These are phyloP conservation scores for Chlamydomonas eustigma DNA, from an alignment of 139 green algal species.

Conservation along the genomic window DNA sequence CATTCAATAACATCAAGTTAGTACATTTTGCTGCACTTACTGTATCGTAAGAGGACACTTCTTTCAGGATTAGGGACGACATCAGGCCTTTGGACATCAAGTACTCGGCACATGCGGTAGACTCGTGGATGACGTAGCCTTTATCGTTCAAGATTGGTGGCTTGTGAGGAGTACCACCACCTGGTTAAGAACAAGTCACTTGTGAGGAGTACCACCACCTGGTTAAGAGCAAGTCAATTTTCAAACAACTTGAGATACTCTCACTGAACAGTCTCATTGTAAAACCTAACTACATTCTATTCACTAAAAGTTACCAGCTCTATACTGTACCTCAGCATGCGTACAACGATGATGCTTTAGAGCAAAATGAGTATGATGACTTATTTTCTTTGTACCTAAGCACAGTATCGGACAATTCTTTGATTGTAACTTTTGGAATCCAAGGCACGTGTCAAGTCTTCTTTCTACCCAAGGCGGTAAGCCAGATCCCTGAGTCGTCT, in stretches of 20 bases:
- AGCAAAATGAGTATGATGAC: too few species aligned
- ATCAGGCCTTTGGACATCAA: slow-evolving; percentile 49
- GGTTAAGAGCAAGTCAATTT: slow-evolving; percentile 45
- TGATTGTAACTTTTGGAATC: slow-evolving; percentile 1
- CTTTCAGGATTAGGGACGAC: slow-evolving; percentile 53
- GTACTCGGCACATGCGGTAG: slow-evolving; percentile 58
- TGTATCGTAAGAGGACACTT: slow-evolving; percentile 76
- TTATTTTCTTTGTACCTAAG: too few species aligned
- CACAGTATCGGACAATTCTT: slow-evolving; percentile 13
- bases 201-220: slow-evolving; percentile 66
- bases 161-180: slow-evolving; percentile 66
- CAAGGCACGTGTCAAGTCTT: slow-evolving; percentile 2
- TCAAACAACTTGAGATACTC: too few species aligned
- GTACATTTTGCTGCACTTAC: slow-evolving; percentile 34
- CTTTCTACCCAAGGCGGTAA: slow-evolving; percentile 6
- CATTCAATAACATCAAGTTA: too few species aligned
- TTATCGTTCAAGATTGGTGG: slow-evolving; percentile 46
- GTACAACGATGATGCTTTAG: too few species aligned
- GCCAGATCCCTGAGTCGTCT: background rate
- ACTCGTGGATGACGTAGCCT: slow-evolving; percentile 72
- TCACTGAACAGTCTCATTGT: too few species aligned
- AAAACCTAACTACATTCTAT: too few species aligned
- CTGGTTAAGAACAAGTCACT: slow-evolving; percentile 46
- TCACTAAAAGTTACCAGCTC: too few species aligned
- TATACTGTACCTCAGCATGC: too few species aligned